Percentiles rank a stretch among this genome's conserved stretches.
Conservation (phyloP, 495 filamentous ascomycete species). For the Lasiosphaeria hispida region DNA sequence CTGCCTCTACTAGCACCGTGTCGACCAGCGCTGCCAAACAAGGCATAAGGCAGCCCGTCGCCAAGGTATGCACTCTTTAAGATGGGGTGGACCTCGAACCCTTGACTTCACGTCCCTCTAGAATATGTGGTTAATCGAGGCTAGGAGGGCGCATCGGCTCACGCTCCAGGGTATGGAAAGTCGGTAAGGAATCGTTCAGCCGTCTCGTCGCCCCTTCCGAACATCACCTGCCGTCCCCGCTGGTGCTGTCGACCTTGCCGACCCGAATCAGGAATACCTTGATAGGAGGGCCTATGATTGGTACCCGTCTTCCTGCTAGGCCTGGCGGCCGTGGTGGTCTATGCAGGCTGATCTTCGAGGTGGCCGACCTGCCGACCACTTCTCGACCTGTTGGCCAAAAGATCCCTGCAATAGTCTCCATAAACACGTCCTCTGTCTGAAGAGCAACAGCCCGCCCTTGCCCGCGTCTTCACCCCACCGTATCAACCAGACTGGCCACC, state of each 20-base stretch:
- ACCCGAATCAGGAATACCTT: neutral
- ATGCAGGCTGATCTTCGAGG: slow-evolving; percentile 5
- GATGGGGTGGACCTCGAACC: neutral
- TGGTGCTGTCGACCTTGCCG: neutral
- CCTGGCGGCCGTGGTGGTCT: neutral
- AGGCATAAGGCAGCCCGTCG: neutral
- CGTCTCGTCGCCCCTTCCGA: neutral
- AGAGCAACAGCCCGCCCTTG: no score
- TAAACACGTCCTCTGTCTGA: neutral
- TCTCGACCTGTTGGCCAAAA: slow-evolving; percentile 1
- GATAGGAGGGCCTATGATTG: neutral
- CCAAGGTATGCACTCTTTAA: slow-evolving; percentile 1
- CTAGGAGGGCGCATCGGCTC: neutral
- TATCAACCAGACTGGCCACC: no score
- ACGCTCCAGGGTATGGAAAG: neutral
- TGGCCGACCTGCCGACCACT: slow-evolving; percentile 2
- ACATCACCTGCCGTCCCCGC: slow-evolving; percentile 2
- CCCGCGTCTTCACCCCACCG: no score
- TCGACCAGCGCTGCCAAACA: neutral
- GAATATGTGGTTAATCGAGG: slow-evolving; percentile 6
- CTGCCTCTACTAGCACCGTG: neutral
- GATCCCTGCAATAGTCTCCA: neutral
- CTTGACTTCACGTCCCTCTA: neutral
- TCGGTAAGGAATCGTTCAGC: slow-evolving; percentile 1
- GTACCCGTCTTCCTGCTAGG: neutral